Evolutionary conservation across 768 basidiomycete species (phyloP).

Genomic region (Dendrothele bispora): DNA sequence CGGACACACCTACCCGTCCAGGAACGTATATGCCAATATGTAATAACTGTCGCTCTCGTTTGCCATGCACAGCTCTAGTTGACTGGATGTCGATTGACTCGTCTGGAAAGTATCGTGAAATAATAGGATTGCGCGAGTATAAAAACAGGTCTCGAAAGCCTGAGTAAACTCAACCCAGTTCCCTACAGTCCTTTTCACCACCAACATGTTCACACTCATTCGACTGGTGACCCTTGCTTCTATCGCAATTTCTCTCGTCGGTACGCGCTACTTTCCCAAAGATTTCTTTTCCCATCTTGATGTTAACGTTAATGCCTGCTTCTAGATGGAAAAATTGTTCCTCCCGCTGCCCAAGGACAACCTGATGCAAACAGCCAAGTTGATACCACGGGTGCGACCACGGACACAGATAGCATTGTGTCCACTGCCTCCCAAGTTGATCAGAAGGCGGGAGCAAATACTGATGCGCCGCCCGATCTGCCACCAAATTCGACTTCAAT

Average conservation of each 20-base stretch:
- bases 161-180: too few species aligned
- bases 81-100: too few species aligned
- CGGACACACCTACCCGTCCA: too few species aligned
- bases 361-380: constrained; percentile 2
- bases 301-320: background rate
- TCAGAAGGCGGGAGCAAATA: constrained; percentile 14
- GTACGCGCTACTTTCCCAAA: too few species aligned
- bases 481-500: constrained; percentile 12
- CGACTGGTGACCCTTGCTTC: constrained; percentile 2
- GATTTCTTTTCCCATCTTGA: too few species aligned
- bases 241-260: constrained; percentile 3
- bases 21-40: too few species aligned
- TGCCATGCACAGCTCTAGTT: too few species aligned
- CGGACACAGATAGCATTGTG: constrained; percentile 14
- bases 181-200: too few species aligned
- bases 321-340: background rate
- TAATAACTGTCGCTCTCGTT: too few species aligned
- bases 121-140: too few species aligned
- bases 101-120: too few species aligned
- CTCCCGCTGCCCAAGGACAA: constrained; percentile 1
- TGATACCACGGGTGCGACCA: constrained; percentile 9
- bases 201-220: constrained; percentile 3
- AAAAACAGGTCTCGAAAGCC: too few species aligned
- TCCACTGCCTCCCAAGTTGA: constrained; percentile 14
- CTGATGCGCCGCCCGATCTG: constrained; percentile 13